Conservation (phyloP, 1,284 basidiomycete genomes). For the Apiotrichum brassicae region DNA sequence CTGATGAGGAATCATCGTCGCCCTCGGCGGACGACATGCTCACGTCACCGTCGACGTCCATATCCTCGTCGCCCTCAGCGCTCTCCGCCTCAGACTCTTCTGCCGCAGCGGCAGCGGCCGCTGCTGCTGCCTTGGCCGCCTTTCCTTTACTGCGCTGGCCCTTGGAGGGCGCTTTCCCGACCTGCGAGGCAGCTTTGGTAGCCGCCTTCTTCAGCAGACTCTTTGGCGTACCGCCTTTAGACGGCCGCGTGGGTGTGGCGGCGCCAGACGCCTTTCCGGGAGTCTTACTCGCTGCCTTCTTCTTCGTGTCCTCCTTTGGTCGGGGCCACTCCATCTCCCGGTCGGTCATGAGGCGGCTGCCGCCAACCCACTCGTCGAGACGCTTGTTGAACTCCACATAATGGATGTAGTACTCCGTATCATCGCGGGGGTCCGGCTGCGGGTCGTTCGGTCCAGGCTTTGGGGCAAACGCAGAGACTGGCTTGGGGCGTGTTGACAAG, state of each 20-base stretch:
- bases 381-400: constrained; percentile 99
- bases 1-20: constrained; percentile 42
- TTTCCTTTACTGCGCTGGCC: constrained; percentile 30
- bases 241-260: constrained; percentile 19
- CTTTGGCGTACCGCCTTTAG: constrained; percentile 22
- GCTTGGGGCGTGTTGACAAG: constrained; percentile 79
- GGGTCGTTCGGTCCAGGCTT: constrained; percentile 53
- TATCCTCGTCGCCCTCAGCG: constrained; percentile 52
- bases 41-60: constrained; percentile 53
- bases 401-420: constrained; percentile 91
- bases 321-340: constrained; percentile 89
- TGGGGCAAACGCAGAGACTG: constrained; percentile 54
- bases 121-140: constrained; percentile 20
- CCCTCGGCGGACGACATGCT: constrained; percentile 50
- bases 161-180: constrained; percentile 39
- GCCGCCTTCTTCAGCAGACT: constrained; percentile 69
- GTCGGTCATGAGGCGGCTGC: constrained; percentile 72
- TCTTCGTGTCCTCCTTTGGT: constrained; percentile 40
- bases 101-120: constrained; percentile 45
- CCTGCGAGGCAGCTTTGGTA: constrained; percentile 55
- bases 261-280: constrained; percentile 36
- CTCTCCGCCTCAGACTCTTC: constrained; percentile 39
- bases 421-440: constrained; percentile 52
- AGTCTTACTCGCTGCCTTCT: constrained; percentile 45
- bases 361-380: constrained; percentile 96